phyloP scores from a whole-genome alignment of 192 early-diverging fungal species.

The Jimgerdemannia flammicorona region DNA sequence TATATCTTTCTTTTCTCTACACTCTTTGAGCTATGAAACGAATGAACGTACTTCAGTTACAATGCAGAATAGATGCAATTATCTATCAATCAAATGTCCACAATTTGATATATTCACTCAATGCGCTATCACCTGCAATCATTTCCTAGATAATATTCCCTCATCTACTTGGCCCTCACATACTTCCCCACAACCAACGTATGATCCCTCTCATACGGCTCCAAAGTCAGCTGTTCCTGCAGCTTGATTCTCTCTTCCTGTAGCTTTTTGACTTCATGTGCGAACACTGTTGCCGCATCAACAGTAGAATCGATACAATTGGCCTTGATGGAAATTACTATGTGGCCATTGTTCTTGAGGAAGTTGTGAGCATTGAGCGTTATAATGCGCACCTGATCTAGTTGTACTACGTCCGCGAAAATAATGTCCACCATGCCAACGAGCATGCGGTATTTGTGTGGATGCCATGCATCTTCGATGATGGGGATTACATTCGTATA shows the following conservation, averaged over 20 bases:
- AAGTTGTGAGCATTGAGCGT: slow-evolving; percentile 96
- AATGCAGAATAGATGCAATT: no score
- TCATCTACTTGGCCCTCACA: slow-evolving; percentile 49
- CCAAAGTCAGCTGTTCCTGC: slow-evolving; percentile 93
- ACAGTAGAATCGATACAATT: slow-evolving; percentile 99
- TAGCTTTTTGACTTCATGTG: slow-evolving; percentile 94
- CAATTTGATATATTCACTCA: no score
- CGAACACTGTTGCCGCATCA: slow-evolving; percentile 94
- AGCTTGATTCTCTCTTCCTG: slow-evolving; percentile 85
- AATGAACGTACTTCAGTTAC: no score
- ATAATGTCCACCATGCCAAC: slow-evolving; percentile 98
- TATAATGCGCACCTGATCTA: slow-evolving; percentile 99
- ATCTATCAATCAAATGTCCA: no score
- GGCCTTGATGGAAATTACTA: slow-evolving; percentile 99
- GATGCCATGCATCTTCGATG: slow-evolving; percentile 99
- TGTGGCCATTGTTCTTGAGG: slow-evolving; percentile 94
- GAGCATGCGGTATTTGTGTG: slow-evolving; percentile 99
- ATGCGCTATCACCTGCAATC: not conserved
- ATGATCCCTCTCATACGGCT: slow-evolving; percentile 99
- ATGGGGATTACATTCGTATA: slow-evolving; percentile 99
- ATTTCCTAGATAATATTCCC: not conserved
- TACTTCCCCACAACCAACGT: slow-evolving; percentile 94
- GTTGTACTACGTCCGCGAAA: slow-evolving; percentile 99
- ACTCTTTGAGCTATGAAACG: no score
- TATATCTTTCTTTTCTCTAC: no score